Percentiles rank a stretch among this genome's conserved stretches.
phyloP scores from a whole-genome alignment of 2,329 filamentous ascomycete species.

The Pseudocercospora fuligena region DNA sequence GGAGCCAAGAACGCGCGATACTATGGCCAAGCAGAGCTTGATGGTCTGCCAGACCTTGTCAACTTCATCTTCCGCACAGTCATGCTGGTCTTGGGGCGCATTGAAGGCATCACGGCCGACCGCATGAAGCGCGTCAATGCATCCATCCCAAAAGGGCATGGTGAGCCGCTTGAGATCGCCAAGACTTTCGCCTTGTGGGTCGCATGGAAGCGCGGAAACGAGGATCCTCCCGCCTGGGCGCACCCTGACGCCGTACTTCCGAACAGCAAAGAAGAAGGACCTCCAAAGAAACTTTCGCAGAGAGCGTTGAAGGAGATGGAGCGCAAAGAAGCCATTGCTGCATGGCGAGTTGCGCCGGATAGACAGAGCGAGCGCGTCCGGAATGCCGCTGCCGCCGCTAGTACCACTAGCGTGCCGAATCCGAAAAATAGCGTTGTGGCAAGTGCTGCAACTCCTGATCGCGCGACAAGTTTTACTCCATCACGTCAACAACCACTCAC shows the following conservation, averaged over 20 bases:
- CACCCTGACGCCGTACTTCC: constrained; percentile 60
- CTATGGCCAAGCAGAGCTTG: constrained; percentile 66
- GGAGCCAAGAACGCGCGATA: constrained; percentile 62
- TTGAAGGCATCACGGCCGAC: constrained; percentile 65
- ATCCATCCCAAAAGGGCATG: constrained; percentile 66
- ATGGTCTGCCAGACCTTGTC: constrained; percentile 63
- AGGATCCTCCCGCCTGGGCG: constrained; percentile 66
- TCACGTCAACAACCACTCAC: constrained; percentile 23
- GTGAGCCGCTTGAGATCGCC: constrained; percentile 65
- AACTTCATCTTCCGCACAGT: constrained; percentile 68
- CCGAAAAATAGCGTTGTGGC: constrained; percentile 15
- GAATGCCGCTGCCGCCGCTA: constrained; percentile 23
- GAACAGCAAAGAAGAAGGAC: constrained; percentile 53
- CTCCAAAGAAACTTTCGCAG: constrained; percentile 59
- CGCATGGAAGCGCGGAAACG: constrained; percentile 70
- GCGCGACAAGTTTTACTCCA: constrained; percentile 31
- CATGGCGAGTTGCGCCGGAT: constrained; percentile 49
- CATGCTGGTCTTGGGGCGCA: constrained; percentile 63
- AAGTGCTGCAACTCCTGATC: constrained; percentile 30
- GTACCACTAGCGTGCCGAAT: constrained; percentile 14
- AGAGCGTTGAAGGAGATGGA: constrained; percentile 62
- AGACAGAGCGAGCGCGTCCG: constrained; percentile 50
- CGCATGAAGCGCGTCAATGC: constrained; percentile 63
- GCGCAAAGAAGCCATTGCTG: constrained; percentile 54
- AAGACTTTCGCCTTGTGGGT: constrained; percentile 68